Conservation (phyloP, 371 early-diverging fungal genomes). For the Syncephalastrum racemosum region DNA sequence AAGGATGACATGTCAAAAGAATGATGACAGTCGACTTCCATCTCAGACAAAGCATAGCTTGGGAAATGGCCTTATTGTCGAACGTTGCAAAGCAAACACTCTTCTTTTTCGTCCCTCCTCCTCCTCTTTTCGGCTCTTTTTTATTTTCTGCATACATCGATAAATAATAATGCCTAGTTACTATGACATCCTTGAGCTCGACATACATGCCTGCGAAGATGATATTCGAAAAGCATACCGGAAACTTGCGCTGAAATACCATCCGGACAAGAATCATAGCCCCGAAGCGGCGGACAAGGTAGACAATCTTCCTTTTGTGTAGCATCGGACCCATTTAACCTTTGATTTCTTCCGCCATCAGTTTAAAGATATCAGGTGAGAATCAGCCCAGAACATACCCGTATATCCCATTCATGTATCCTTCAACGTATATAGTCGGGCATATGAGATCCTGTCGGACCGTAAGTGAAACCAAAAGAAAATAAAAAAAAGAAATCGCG, state of each 20-base stretch:
- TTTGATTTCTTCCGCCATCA: too few species aligned
- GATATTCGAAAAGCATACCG: constrained; percentile 49
- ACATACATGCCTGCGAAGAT: constrained; percentile 27
- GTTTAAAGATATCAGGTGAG: constrained; percentile 44
- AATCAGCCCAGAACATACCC: too few species aligned
- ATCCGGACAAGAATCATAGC: constrained; percentile 54
- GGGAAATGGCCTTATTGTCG: too few species aligned
- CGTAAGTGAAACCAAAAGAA: constrained; percentile 5
- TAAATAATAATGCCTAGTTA: constrained; percentile 7
- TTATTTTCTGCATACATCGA: too few species aligned
- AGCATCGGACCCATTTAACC: neutral
- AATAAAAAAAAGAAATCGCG: too few species aligned
- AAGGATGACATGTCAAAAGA: too few species aligned
- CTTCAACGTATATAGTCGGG: constrained; percentile 4
- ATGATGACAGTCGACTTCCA: constrained; percentile 4
- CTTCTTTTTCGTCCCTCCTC: too few species aligned
- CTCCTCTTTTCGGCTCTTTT: too few species aligned
- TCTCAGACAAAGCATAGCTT: neutral
- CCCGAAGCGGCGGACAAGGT: constrained; percentile 49
- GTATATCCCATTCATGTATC: too few species aligned
- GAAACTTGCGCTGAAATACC: constrained; percentile 48
- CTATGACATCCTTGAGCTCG: constrained; percentile 27
- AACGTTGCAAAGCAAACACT: too few species aligned
- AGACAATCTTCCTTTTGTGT: neutral
- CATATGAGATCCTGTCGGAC: constrained; percentile 14